Evolutionary conservation across 176 grass and related monocot species (phyloP), one percentile per base, ranked within the genome.

Genomic region (Chloris gayana): DNA sequence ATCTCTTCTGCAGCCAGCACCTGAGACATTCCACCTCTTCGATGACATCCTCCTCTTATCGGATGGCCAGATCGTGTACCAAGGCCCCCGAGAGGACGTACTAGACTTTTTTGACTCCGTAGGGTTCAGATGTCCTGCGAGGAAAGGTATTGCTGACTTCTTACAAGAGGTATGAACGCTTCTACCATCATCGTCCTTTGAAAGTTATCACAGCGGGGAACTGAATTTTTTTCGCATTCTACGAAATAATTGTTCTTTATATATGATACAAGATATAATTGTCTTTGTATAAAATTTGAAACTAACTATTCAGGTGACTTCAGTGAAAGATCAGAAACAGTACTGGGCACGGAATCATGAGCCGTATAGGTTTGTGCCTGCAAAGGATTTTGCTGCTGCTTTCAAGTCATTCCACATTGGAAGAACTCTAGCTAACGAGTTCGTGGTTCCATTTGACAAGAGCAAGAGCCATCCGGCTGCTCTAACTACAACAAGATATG

Each of bases 111-210:
- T 98, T 0, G 86, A 95, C 58, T 87, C 78, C 22, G 67, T 89
- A 56, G 95, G 95, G 0, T 98, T 98, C 75, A 98, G 72, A 70
- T 95, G 95, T 51, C 95, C 95, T 4, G 90, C 93, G 50, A 91
- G 95, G 67, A 98, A 98, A 84, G 92, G 95, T 1, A 74, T 89
- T 9, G 95, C 95, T 0, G 92, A 98, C 78, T 98, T 98, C 81
- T 90, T 98, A 61, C 95, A 98, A 91, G 95, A 98, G 73, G 92
- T 59, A 59, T n/a, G n/a, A n/a, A n/a, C n/a, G n/a, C n/a, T n/a
- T n/a, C n/a, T n/a, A n/a, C n/a, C n/a, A n/a, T n/a, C n/a, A n/a
- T n/a, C n/a, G n/a, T n/a, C n/a, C n/a, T n/a, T n/a, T n/a, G n/a
- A n/a, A n/a, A n/a, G n/a, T n/a, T n/a, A n/a, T n/a, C n/a, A n/a